These are phyloP conservation scores for Taphrina wiesneri DNA, from an alignment of 1,139 yeast genomes.

Conservation along the genomic window DNA sequence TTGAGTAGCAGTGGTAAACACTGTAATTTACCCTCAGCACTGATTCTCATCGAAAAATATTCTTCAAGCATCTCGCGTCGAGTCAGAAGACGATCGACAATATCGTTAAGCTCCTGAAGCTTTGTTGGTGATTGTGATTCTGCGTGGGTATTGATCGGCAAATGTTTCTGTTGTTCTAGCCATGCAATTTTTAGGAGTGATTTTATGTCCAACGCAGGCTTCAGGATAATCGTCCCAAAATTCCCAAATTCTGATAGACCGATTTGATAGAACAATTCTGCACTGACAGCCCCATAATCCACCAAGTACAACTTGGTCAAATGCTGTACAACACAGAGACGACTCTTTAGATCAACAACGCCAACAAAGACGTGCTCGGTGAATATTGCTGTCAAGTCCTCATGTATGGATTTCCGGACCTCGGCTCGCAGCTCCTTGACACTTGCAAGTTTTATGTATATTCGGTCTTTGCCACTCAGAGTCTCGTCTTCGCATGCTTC, in stretches of 20 bases:
- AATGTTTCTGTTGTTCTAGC: constrained; percentile 40
- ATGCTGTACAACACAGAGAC: constrained; percentile 79
- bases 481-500: constrained; percentile 19
- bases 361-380: constrained; percentile 77
- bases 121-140: background rate
- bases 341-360: constrained; percentile 65
- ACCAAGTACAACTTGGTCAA: constrained; percentile 75
- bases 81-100: constrained; percentile 46
- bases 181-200: constrained; percentile 44
- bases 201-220: constrained; percentile 46
- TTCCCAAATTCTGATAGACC: constrained; percentile 77
- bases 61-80: constrained; percentile 79
- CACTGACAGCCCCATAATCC: constrained; percentile 70
- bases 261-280: constrained; percentile 76
- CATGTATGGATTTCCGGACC: constrained; percentile 54
- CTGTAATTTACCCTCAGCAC: constrained; percentile 47
- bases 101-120: constrained; percentile 36
- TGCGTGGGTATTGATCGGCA: background rate
- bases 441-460: constrained; percentile 52
- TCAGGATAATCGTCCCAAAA: constrained; percentile 62
- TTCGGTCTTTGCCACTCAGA: constrained; percentile 34
- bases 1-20: constrained; percentile 69
- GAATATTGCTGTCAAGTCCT: constrained; percentile 64
- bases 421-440: constrained; percentile 57
- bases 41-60: constrained; percentile 63